Evolutionary conservation across 768 basidiomycete genomes (phyloP).

Genomic region (Termitomyces titanicus): DNA sequence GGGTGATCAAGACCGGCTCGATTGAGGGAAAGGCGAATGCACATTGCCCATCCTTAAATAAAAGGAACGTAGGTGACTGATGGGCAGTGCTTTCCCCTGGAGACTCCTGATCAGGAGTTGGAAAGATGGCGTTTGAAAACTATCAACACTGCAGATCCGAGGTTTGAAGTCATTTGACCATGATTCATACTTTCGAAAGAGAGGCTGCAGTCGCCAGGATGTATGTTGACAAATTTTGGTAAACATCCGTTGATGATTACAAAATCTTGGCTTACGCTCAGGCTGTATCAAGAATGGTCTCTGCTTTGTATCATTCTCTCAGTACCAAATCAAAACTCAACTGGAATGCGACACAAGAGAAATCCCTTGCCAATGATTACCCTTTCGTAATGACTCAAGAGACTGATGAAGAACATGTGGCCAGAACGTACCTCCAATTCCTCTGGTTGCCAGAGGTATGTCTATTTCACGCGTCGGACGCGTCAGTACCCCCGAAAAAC

Average conservation of each 20-base stretch:
- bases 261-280: no score
- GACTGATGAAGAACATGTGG: slow-evolving; percentile 52
- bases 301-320: slow-evolving; percentile 12
- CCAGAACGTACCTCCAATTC: slow-evolving; percentile 69
- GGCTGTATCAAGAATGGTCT: slow-evolving; percentile 11
- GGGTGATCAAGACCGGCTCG: slow-evolving; percentile 17
- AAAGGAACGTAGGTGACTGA: no score
- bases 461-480: slow-evolving; percentile 3
- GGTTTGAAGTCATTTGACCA: neutral
- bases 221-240: no score
- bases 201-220: no score
- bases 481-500: neutral
- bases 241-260: no score
- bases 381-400: slow-evolving; percentile 48
- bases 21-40: neutral
- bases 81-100: neutral
- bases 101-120: no score
- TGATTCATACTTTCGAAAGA: no score
- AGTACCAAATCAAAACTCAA: slow-evolving; percentile 17
- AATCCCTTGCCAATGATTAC: slow-evolving; percentile 50
- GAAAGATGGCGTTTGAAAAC: neutral
- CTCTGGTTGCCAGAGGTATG: slow-evolving; percentile 75
- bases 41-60: slow-evolving; percentile 1
- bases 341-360: slow-evolving; percentile 63
- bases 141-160: no score